A percentile compares a stretch with the other conserved stretches of the same genome.
Conservation (phyloP, 1,139 yeast genomes). For the Kazachstania sp. region DNA sequence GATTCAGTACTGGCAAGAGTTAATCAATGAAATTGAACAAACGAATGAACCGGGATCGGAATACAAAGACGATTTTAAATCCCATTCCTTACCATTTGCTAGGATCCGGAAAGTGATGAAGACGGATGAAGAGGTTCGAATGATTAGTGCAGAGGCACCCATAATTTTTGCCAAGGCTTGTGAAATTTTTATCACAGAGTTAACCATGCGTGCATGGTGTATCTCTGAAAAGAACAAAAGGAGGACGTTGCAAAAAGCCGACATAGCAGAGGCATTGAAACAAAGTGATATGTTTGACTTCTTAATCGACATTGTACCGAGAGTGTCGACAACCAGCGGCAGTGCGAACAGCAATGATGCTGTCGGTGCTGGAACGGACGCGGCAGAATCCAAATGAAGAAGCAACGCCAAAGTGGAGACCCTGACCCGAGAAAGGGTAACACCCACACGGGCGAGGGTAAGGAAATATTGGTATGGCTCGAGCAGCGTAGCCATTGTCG, state of each 20-base stretch:
- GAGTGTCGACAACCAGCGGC: constrained; percentile 33
- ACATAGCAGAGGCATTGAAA: constrained; percentile 90
- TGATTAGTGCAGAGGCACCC: constrained; percentile 98
- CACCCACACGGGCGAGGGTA: too few species aligned
- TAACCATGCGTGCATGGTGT: constrained; percentile 98
- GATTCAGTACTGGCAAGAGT: constrained; percentile 96
- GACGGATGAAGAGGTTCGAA: constrained; percentile 92
- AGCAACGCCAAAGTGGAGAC: too few species aligned
- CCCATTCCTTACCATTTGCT: constrained; percentile 90
- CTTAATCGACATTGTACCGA: constrained; percentile 87
- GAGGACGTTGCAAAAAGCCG: constrained; percentile 85
- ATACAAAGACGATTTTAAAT: constrained; percentile 58
- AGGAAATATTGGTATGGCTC: too few species aligned
- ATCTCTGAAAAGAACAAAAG: constrained; percentile 95
- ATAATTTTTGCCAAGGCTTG: constrained; percentile 95
- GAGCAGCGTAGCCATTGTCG: too few species aligned
- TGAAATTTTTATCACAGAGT: constrained; percentile 89
- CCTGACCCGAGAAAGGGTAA: too few species aligned
- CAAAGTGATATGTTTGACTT: constrained; percentile 97
- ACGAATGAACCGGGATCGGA: constrained; percentile 29
- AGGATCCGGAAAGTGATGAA: constrained; percentile 91
- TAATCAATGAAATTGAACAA: constrained; percentile 75
- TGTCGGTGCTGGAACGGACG: too few species aligned
- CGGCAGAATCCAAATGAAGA: too few species aligned
- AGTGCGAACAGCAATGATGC: too few species aligned